Conservation (phyloP, 495 filamentous ascomycete genomes). For the Cladorrhinum samala region DNA sequence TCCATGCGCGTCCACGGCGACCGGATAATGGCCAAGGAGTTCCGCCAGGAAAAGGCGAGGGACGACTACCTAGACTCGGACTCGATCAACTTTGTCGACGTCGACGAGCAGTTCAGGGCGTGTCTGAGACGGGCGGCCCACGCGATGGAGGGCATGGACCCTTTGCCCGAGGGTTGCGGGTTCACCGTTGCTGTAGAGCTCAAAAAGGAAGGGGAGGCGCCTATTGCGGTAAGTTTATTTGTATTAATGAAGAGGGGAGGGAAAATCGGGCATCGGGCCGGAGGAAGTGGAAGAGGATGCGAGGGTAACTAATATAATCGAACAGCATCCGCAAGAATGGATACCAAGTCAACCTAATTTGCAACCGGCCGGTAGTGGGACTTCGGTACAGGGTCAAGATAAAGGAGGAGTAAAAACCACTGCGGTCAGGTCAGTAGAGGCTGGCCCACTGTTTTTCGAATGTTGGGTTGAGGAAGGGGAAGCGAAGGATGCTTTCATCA, state of each 20-base stretch:
- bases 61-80: slow-evolving; percentile 5
- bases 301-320: not conserved
- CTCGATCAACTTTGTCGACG: slow-evolving; percentile 10
- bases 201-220: slow-evolving; percentile 63
- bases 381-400: slow-evolving; percentile 29
- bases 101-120: slow-evolving; percentile 45
- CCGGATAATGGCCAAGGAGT: slow-evolving; percentile 35
- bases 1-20: slow-evolving; percentile 24
- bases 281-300: too few species aligned
- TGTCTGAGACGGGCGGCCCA: slow-evolving; percentile 46
- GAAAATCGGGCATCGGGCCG: too few species aligned
- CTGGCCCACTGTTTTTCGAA: slow-evolving; percentile 61
- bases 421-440: slow-evolving; percentile 54
- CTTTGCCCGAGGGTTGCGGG: slow-evolving; percentile 68
- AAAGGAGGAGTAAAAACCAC: slow-evolving; percentile 43
- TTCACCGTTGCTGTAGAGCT: slow-evolving; percentile 87
- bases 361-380: slow-evolving; percentile 30
- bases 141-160: slow-evolving; percentile 53
- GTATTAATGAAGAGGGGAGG: too few species aligned
- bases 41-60: slow-evolving; percentile 31
- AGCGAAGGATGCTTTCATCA: slow-evolving; percentile 23
- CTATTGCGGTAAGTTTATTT: slow-evolving; percentile 53
- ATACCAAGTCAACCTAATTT: slow-evolving; percentile 52
- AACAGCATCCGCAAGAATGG: slow-evolving; percentile 59
- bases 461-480: slow-evolving; percentile 59